Evolutionary conservation across 2,329 filamentous ascomycete genomes (phyloP).

Genomic region (Cercospora berteroae): DNA sequence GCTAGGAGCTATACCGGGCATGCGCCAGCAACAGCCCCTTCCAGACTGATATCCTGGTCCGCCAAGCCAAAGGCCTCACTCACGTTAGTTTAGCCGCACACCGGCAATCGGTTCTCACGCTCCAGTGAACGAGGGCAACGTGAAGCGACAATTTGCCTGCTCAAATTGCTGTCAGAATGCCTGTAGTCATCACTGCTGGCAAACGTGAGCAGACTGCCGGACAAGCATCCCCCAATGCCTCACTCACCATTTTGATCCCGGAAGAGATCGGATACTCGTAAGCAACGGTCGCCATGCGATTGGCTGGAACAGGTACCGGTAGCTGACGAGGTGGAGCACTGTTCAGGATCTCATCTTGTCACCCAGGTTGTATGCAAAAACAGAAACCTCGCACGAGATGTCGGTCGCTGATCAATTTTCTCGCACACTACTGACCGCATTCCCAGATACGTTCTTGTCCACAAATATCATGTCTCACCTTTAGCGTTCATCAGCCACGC

Average conservation of each 20-base stretch:
- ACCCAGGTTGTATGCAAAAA: background rate
- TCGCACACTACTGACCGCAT: background rate
- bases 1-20: background rate
- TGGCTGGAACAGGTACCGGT: background rate
- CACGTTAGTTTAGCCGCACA: background rate
- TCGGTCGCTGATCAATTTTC: background rate
- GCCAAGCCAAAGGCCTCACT: background rate
- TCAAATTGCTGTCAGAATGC: background rate
- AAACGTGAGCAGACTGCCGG: background rate
- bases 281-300: background rate
- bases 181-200: background rate
- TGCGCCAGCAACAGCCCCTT: background rate
- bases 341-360: background rate
- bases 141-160: background rate
- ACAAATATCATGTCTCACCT: background rate
- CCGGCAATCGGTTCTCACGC: background rate
- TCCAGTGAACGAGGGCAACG: background rate
- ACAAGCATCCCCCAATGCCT: background rate
- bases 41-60: background rate
- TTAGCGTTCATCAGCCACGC: background rate
- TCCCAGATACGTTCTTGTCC: background rate
- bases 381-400: background rate
- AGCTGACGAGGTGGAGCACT: background rate
- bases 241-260: background rate
- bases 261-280: background rate